Conservation (phyloP, 2,329 filamentous ascomycete genomes). For the Colletotrichum sojae region DNA sequence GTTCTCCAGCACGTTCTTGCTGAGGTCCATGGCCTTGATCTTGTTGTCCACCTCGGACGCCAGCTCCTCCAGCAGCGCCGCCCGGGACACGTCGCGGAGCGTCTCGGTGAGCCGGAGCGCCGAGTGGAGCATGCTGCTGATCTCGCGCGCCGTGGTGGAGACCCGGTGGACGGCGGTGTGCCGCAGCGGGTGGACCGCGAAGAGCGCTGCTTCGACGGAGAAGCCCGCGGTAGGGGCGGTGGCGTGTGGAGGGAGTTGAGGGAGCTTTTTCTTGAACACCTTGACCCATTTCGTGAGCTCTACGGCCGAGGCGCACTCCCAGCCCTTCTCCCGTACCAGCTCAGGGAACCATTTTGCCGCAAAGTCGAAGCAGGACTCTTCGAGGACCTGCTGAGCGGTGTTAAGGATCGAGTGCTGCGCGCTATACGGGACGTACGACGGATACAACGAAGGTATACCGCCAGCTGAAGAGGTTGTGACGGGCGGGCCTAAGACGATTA, state of each 20-base stretch:
- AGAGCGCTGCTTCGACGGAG: background rate
- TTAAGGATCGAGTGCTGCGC: constrained; percentile 54
- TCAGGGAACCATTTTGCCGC: constrained; percentile 49
- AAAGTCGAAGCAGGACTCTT: constrained; percentile 57
- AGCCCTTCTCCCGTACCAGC: constrained; percentile 46
- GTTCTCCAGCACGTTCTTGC: constrained; percentile 51
- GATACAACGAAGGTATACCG: constrained; percentile 46
- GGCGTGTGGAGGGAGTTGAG: constrained; percentile 43
- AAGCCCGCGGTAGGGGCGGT: constrained; percentile 42
- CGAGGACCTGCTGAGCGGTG: constrained; percentile 51
- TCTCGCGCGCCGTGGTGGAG: constrained; percentile 45
- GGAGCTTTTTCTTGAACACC: constrained; percentile 44
- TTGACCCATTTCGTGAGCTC: constrained; percentile 54
- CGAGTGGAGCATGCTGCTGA: constrained; percentile 47
- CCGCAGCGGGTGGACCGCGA: constrained; percentile 41
- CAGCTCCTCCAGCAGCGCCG: constrained; percentile 48
- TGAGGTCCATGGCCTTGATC: constrained; percentile 50
- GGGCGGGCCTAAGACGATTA: too few relatives aligned
- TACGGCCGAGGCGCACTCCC: constrained; percentile 52
- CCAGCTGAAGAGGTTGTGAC: too few relatives aligned
- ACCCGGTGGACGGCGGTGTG: constrained; percentile 53
- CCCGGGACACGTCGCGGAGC: constrained; percentile 48
- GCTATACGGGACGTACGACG: constrained; percentile 51
- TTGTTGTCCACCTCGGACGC: constrained; percentile 47
- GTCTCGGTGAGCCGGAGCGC: constrained; percentile 47